Base-by-base conservation (phyloP, 2,329 filamentous ascomycete species). In the Ophiocordyceps camponoti-leonardi region DNA sequence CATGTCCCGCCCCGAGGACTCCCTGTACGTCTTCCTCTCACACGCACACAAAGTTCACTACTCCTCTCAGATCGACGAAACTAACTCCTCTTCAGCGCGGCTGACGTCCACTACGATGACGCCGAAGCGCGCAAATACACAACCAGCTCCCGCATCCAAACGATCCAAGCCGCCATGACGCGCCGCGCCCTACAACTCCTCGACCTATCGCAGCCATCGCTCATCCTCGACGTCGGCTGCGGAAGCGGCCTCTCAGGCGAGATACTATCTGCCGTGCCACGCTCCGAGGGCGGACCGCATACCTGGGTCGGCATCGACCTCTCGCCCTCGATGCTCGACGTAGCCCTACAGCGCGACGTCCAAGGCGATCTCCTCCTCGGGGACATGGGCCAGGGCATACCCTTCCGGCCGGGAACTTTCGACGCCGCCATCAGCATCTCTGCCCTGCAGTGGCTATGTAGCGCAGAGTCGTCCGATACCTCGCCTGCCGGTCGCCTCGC, bases 261-360 rank as follows among this genome's bases (percentile, higher is more conserved):
- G 61, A 95, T 96, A 48, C 76, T 98, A 42, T 87, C 86, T 13
- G 70, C 78, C n/a, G 67, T 82, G 1, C 63, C 72, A 0, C 70
- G 75, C 2, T 73, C 80, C 12, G 79, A 86, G 48, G 84, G 84
- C 46, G 87, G 87, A 0, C 86, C 87, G 4, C 92, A 98, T 66
- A 80, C 81, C 1, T 98, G 92, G 92, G 71, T 96, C n/a, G 92
- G 92, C 48, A 90, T 96, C 83, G 92, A 98, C 60, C 81, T 98
- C 22, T 86, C 83, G 5, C 81, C 86, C 0, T 86, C 82, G n/a
- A 98, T 98, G 92, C 72, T 98, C n/a, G 87, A 92, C 52, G 77
- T 95, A 41, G 92, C 92, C 1, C 71, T 98, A 0, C 86, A 95
- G 61, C 71, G 90, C 42, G 90, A 94, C 48, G 86, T 92, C 0